phyloP scores from a whole-genome alignment of 495 filamentous ascomycete species.

The Neurospora africana region DNA sequence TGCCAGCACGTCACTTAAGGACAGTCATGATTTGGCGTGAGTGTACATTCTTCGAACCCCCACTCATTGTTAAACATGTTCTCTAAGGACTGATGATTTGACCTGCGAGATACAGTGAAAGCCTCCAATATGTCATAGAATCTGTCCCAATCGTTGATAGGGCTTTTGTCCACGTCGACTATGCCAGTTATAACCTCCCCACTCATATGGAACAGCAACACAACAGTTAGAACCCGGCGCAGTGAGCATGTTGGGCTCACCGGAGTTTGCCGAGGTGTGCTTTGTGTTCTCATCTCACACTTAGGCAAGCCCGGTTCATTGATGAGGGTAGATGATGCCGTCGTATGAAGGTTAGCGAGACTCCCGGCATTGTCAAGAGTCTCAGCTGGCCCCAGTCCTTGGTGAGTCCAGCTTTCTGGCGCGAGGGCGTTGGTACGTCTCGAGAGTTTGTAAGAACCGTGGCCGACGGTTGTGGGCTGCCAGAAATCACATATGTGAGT shows the following conservation, averaged over 20 bases:
- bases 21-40: slow-evolving; percentile 74
- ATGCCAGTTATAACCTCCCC: slow-evolving; percentile 69
- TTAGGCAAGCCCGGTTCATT: neutral
- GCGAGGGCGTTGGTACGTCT: neutral
- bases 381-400: neutral
- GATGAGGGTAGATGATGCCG: neutral
- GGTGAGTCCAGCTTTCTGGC: neutral
- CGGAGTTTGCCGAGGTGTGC: neutral
- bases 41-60: neutral
- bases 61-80: neutral
- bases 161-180: slow-evolving; percentile 73
- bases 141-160: slow-evolving; percentile 66
- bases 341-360: neutral
- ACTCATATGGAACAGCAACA: slow-evolving; percentile 72
- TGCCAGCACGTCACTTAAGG: slow-evolving; percentile 62
- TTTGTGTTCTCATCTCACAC: neutral
- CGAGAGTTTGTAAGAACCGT: neutral
- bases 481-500: neutral
- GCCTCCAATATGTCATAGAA: slow-evolving; percentile 81
- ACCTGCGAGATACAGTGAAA: slow-evolving; percentile 42
- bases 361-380: neutral
- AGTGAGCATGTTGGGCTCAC: neutral
- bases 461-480: neutral
- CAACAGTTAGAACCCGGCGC: neutral
- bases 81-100: neutral